These are phyloP conservation scores for Ganoderma meredithae DNA, from an alignment of 1,284 basidiomycete species.

Conservation along the genomic window DNA sequence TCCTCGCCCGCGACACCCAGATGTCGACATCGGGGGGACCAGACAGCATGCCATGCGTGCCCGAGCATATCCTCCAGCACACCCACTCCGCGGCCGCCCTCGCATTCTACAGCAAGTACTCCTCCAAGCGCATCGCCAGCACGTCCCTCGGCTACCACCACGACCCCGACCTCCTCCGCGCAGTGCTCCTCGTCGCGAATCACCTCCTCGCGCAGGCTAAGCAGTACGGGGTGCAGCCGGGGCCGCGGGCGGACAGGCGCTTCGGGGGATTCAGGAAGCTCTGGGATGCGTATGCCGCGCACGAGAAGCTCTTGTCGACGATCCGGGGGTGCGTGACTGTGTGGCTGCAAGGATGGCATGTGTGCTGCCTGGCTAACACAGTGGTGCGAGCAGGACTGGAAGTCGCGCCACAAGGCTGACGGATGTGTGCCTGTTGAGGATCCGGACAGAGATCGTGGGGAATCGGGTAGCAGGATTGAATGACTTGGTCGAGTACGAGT, in stretches of 20 bases:
- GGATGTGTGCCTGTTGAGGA: not conserved
- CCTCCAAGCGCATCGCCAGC: not conserved
- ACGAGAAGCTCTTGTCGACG: not conserved
- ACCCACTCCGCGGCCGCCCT: not conserved
- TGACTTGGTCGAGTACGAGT: too few relatives aligned
- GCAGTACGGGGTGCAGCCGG: not conserved
- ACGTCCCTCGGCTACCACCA: not conserved
- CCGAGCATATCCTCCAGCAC: not conserved
- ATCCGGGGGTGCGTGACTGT: too few relatives aligned
- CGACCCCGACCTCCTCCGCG: not conserved
- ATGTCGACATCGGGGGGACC: too few relatives aligned
- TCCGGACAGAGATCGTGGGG: not conserved
- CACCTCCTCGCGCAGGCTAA: not conserved
- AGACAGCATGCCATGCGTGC: not conserved
- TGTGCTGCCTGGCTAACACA: too few relatives aligned
- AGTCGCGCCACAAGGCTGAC: not conserved
- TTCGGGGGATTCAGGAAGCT: not conserved
- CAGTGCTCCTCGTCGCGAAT: not conserved
- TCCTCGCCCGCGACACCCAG: not conserved
- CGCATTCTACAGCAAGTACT: constrained; percentile 2
- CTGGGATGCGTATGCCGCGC: not conserved
- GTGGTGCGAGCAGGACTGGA: constrained; percentile 4
- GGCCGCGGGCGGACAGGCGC: not conserved
- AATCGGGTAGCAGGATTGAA: not conserved
- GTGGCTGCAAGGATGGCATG: too few relatives aligned